These are phyloP conservation scores for Echeveria elegans DNA, from an alignment of 164 flowering plant species.

Conservation along the genomic window DNA sequence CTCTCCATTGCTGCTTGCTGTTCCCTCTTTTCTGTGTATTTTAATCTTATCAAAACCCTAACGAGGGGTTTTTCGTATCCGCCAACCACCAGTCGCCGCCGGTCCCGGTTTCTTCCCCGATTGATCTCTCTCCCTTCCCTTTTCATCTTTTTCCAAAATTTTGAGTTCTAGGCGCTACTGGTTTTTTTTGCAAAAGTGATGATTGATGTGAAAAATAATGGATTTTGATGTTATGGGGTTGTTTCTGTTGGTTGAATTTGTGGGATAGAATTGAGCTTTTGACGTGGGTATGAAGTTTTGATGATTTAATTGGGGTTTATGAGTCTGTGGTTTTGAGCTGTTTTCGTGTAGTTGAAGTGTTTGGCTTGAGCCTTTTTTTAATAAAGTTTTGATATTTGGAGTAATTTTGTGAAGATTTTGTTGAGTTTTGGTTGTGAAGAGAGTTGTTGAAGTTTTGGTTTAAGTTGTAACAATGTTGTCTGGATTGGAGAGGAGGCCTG, in stretches of 20 bases:
- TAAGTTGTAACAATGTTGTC: slow-evolving; percentile 32
- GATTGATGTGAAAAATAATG: background rate
- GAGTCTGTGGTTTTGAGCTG: background rate
- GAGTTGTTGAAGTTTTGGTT: slow-evolving; percentile 5
- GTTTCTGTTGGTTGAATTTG: background rate
- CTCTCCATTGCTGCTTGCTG: slow-evolving; percentile 3
- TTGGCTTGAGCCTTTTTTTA: background rate
- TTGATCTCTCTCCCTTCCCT: background rate
- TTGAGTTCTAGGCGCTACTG: background rate
- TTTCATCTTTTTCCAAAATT: background rate
- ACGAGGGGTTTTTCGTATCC: background rate
- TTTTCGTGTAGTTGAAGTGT: background rate
- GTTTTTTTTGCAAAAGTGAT: background rate
- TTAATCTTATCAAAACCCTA: slow-evolving; percentile 8
- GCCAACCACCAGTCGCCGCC: slow-evolving; percentile 9
- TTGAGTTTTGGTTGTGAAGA: background rate
- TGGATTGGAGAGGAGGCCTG: slow-evolving; percentile 55
- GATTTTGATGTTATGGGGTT: background rate
- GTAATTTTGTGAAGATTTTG: background rate
- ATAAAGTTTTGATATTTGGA: background rate
- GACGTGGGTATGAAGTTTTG: background rate
- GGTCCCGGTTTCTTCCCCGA: background rate
- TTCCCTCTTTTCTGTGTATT: slow-evolving; percentile 2
- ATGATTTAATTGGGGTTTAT: background rate
- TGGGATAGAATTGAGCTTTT: background rate